phyloP scores from a whole-genome alignment of 768 basidiomycete species.

The Mycena rosella region DNA sequence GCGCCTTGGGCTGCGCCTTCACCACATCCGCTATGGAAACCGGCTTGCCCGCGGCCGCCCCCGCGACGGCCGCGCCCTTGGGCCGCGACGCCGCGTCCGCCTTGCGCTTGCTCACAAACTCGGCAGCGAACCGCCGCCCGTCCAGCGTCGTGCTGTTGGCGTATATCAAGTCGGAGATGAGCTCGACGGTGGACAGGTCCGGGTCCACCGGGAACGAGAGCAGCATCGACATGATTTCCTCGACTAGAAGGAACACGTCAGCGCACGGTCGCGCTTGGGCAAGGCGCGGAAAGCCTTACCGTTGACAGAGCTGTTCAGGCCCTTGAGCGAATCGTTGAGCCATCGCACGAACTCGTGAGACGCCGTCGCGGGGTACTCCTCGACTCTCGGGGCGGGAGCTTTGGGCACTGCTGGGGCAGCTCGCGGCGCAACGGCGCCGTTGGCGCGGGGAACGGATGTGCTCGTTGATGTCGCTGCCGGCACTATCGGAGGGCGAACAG shows the following conservation, averaged over 20 bases:
- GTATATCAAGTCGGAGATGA: slow-evolving; percentile 96
- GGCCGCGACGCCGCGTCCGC: slow-evolving; percentile 74
- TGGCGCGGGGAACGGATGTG: slow-evolving; percentile 51
- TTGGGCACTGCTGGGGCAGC: slow-evolving; percentile 51
- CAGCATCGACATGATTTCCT: slow-evolving; percentile 96
- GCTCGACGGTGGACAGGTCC: slow-evolving; percentile 83
- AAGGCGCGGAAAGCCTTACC: slow-evolving; percentile 55
- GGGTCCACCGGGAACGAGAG: slow-evolving; percentile 94
- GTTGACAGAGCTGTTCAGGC: slow-evolving; percentile 78
- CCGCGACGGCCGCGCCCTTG: slow-evolving; percentile 53
- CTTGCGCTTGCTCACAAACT: slow-evolving; percentile 90
- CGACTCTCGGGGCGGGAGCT: slow-evolving; percentile 58
- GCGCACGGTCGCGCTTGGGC: neutral
- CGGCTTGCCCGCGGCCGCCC: slow-evolving; percentile 61
- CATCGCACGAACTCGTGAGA: slow-evolving; percentile 94
- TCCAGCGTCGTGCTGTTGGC: slow-evolving; percentile 95
- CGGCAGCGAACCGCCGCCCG: slow-evolving; percentile 93
- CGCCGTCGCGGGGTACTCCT: slow-evolving; percentile 76
- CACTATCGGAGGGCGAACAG: slow-evolving; percentile 51
- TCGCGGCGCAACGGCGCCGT: slow-evolving; percentile 52
- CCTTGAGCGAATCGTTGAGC: slow-evolving; percentile 88
- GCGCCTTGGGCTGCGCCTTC: slow-evolving; percentile 84
- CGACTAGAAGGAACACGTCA: slow-evolving; percentile 66
- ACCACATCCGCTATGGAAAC: slow-evolving; percentile 91
- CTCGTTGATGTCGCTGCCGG: slow-evolving; percentile 46